These are phyloP conservation scores for Lonicera japonica DNA, from an alignment of 129 eudicot genomes.

Conservation along the genomic window DNA sequence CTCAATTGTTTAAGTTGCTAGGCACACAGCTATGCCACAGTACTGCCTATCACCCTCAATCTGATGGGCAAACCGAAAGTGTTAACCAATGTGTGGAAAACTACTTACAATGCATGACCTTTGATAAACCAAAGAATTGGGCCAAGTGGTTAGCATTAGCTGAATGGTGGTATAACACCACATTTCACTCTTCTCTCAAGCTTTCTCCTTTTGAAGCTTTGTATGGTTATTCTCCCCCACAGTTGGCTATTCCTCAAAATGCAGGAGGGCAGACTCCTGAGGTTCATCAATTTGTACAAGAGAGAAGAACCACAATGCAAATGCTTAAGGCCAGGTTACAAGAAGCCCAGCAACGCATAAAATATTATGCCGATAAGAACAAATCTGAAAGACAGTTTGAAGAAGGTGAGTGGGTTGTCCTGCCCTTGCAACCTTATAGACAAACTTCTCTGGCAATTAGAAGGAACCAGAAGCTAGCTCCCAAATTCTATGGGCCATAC, in stretches of 20 bases:
- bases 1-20: neutral
- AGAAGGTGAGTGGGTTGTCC: too few species aligned
- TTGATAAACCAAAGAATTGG: neutral
- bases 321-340: too few species aligned
- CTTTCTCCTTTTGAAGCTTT: neutral
- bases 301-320: too few species aligned
- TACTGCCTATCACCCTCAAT: conserved; percentile 5
- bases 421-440: too few species aligned
- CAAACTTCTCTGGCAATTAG: too few species aligned
- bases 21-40: neutral
- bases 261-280: too few species aligned
- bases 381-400: too few species aligned
- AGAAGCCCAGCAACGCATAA: too few species aligned
- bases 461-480: too few species aligned
- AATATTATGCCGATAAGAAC: too few species aligned
- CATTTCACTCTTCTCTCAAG: neutral
- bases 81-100: conserved; percentile 4
- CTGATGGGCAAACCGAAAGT: conserved; percentile 7
- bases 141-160: conserved; percentile 3
- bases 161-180: conserved; percentile 12
- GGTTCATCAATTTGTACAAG: too few species aligned
- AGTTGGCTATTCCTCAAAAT: neutral
- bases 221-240: neutral
- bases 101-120: conserved; percentile 5
- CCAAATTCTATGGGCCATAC: too few species aligned